These are phyloP conservation scores for Microdochium bolleyi DNA, from an alignment of 2,329 filamentous ascomycete species.

Conservation along the genomic window DNA sequence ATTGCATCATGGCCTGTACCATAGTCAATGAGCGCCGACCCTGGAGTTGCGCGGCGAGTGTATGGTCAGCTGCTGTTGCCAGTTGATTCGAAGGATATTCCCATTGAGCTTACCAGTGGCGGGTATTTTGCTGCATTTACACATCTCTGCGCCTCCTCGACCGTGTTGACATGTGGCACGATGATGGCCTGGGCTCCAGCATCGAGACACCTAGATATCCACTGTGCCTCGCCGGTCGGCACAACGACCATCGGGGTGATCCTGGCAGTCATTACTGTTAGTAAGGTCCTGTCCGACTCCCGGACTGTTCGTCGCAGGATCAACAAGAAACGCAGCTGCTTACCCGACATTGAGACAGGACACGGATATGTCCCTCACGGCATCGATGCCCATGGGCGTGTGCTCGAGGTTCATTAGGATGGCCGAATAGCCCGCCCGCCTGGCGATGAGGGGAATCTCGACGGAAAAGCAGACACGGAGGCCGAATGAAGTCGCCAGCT, in stretches of 20 bases:
- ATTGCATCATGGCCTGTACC: conserved; percentile 5
- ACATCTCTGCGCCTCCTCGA: conserved; percentile 5
- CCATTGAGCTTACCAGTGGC: conserved; percentile 1
- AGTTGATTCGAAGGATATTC: neutral
- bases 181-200: conserved; percentile 4
- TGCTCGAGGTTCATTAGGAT: conserved; percentile 6
- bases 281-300: neutral
- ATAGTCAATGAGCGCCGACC: conserved; percentile 5
- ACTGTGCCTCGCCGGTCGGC: conserved; percentile 3
- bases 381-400: conserved; percentile 6
- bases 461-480: conserved; percentile 5
- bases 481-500: conserved; percentile 5
- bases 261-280: neutral
- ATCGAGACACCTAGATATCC: conserved; percentile 6
- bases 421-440: conserved; percentile 4
- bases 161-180: conserved; percentile 5
- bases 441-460: conserved; percentile 5
- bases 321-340: neutral
- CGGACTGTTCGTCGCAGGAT: neutral
- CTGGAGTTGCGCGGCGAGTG: neutral
- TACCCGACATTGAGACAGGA: conserved; percentile 6
- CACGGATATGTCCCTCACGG: conserved; percentile 5
- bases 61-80: neutral
- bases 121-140: conserved; percentile 6
- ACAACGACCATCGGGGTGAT: conserved; percentile 6